Base-by-base conservation (phyloP, 768 basidiomycete species). In the Russula sp. region DNA sequence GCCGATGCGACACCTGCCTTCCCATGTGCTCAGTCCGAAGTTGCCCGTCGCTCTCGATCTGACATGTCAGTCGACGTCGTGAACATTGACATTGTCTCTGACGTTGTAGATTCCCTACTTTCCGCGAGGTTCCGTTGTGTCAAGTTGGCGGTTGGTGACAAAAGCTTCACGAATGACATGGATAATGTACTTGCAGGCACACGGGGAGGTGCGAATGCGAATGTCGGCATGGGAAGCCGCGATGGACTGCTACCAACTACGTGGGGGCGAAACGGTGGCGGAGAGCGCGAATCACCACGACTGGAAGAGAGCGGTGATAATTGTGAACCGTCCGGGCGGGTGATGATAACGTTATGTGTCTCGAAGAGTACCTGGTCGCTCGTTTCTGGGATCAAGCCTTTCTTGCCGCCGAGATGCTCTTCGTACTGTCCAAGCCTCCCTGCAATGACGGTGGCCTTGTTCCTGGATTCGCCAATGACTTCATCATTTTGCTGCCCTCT, bases 71-170 rank as follows among this genome's bases (percentile, higher is more conserved):
- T 59, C 24, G 51, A 54, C 9, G 61, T 68, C 26, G 65, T 68
- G 24, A 61, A 67, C 42, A 49, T 14, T 6, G 65, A 63, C 59
- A 68, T 62, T 13, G 60, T 62, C 59, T 61, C 65, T 7, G 65
- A 68, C n/a, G 57, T 42, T 24, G 51, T 44, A 28, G 65, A 67
- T 26, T 8, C 38, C 53, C 67, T 68, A 40, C 58, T 66, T 28
- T 59, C 56, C 49, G 38, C 46, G 48, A 65, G 49, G 54, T 67
- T 68, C 53, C 67, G 67, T 24, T 55, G 61, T 18, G 50, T 65
- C n/a, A 68, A 65, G 22, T 68, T 67, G 28, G n/a, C 61, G 18
- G 57, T 68, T 28, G 67, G 67, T 16, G 67, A 68, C 48, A 68
- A 44, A 20, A 68, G 65, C 42, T 68, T 53, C 52, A 50, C 58